A percentile compares a stretch with the other conserved stretches of the same genome.
These are phyloP conservation scores for Sporisorium exsertum DNA, from an alignment of 1,284 basidiomycete species.

Conservation along the genomic window DNA sequence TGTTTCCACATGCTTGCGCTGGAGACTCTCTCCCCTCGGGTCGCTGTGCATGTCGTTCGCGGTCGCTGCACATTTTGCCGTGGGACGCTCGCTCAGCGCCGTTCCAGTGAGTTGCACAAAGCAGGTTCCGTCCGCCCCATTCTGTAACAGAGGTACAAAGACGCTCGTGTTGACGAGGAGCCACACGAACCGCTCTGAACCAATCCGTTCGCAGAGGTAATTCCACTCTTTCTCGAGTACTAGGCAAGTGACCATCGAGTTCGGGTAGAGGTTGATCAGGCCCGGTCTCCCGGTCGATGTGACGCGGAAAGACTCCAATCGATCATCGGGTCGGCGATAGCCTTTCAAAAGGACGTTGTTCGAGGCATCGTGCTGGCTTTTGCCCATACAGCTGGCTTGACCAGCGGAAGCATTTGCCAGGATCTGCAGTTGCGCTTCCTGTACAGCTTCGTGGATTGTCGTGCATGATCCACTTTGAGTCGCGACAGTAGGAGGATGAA, in stretches of 20 bases:
- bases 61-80: not conserved
- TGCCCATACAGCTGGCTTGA: not conserved
- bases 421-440: constrained; percentile 44
- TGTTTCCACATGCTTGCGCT: constrained; percentile 23
- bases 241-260: constrained; percentile 79
- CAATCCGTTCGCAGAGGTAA: constrained; percentile 76
- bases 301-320: constrained; percentile 18
- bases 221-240: constrained; percentile 77
- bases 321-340: constrained; percentile 74
- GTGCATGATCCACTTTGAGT: constrained; percentile 1
- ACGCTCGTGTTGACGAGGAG: constrained; percentile 79
- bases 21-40: not conserved
- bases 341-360: constrained; percentile 76
- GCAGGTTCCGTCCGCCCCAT: constrained; percentile 75
- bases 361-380: constrained; percentile 9
- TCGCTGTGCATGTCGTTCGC: not conserved
- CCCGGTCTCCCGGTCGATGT: constrained; percentile 50
- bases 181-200: constrained; percentile 79
- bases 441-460: constrained; percentile 34
- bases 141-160: constrained; percentile 76
- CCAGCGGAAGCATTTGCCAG: constrained; percentile 14
- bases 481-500: not conserved
- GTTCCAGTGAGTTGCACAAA: constrained; percentile 82
- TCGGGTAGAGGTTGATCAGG: constrained; percentile 77
- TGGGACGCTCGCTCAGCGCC: constrained; percentile 73